Base-by-base conservation (phyloP, 257 asterid genomes). In the Plantago major region DNA sequence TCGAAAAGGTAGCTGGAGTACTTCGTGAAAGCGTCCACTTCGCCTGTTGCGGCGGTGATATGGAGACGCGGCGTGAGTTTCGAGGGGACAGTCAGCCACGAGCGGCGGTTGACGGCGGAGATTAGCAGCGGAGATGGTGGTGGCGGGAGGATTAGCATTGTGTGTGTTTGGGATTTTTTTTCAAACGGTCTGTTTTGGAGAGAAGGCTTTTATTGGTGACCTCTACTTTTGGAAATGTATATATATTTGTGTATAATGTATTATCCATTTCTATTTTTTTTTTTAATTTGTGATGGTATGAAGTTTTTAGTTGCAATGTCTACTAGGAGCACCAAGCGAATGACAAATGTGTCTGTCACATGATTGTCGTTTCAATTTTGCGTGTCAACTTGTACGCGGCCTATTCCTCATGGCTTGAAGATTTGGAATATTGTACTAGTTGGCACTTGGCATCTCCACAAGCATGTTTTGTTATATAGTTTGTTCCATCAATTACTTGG, bases 1-100 rank as follows among this genome's bases (percentile, higher is more conserved):
- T 82, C 72, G 79, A 92, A 88, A 15, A 92, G 75, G 66, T 92
- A 89, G 14, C 98, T 85, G 16, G 98, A 92, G 75, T 77, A 82
- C 75, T 84, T 78, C 33, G 98, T 86, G 74, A 92, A 92, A 38
- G 81, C 81, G 66, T 91, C 98, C 47, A 79, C 80, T 53, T 82
- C 75, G 55, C 62, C 64, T 7, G 78, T 19, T 43, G 76, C 74
- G 48, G 77, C 77, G 12, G 67, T 42, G 65, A 49, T 42, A 69
- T 26, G n/a, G 67, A 47, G 56, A 37, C 83, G 78, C 19, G 69
- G 64, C 44, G 55, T 38, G n/a, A 48, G 42, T 14, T 37, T 42
- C 15, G 71, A 70, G 49, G 60, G 68, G 46, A 38, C 38, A 55
- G 22, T 63, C 44, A 26, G 62, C 44, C 64, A 61, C 53, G 40